These are phyloP conservation scores for Sugiyamaella lignohabitans DNA, from an alignment of 805 yeast species.

Conservation along the genomic window DNA sequence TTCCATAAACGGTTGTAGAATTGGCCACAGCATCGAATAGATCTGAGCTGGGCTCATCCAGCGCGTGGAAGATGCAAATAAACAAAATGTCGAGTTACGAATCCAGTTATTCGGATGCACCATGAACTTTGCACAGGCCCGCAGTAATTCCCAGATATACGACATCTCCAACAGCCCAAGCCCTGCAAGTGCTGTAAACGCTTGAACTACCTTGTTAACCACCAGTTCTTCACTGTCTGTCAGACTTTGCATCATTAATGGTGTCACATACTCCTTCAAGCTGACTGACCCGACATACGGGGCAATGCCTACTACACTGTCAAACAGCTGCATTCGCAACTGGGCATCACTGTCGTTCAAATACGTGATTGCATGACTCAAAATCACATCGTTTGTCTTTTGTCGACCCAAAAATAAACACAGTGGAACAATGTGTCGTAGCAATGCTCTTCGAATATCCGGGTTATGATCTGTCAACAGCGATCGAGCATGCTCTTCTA, in stretches of 20 bases:
- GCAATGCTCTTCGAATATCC: constrained; percentile 60
- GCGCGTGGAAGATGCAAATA: constrained; percentile 56
- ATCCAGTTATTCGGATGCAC: constrained; percentile 88
- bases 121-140: constrained; percentile 47
- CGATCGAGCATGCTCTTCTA: constrained; percentile 59
- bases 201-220: constrained; percentile 58
- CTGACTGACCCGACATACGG: constrained; percentile 75
- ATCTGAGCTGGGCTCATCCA: constrained; percentile 69
- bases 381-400: constrained; percentile 77
- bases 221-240: constrained; percentile 81
- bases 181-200: constrained; percentile 49
- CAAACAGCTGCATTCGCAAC: constrained; percentile 63
- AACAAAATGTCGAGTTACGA: constrained; percentile 56
- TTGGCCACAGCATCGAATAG: constrained; percentile 69
- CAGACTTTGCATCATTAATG: constrained; percentile 74
- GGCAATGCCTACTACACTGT: constrained; percentile 65
- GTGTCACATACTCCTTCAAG: constrained; percentile 81
- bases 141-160: constrained; percentile 50
- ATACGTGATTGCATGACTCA: constrained; percentile 88
- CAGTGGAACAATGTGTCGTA: constrained; percentile 65
- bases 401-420: constrained; percentile 82
- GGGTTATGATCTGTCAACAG: constrained; percentile 65
- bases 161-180: constrained; percentile 50
- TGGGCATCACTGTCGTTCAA: constrained; percentile 70
- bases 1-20: constrained; percentile 65